A percentile compares a stretch with the other conserved stretches of the same genome.
Conservation (phyloP, 169 alveolate genomes). For the Sarcocystis neurona region DNA sequence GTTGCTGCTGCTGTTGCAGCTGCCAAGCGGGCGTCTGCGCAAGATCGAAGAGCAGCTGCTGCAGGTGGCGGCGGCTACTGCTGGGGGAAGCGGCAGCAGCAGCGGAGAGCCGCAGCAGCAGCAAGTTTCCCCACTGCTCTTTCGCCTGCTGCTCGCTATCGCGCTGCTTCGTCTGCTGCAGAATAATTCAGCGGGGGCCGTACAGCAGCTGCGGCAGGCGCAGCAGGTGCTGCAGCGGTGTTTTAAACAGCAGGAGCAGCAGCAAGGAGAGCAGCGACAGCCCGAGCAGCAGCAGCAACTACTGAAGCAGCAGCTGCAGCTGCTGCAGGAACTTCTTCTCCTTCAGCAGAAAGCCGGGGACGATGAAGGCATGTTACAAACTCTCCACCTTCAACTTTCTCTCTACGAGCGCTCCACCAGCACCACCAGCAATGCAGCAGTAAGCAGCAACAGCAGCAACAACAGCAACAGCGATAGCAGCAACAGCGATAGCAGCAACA, state of each 20-base stretch:
- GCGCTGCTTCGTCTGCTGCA: constrained; percentile 21
- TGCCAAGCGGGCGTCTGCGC: not conserved
- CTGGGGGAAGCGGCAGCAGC: not conserved
- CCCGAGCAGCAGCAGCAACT: not conserved
- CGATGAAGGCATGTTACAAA: not conserved
- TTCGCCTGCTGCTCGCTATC: not conserved
- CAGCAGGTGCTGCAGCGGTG: not conserved
- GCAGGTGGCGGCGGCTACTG: not conserved
- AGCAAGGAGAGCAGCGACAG: not conserved
- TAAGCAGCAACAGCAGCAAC: constrained; percentile 32
- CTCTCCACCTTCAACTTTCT: not conserved
- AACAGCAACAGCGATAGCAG: not conserved
- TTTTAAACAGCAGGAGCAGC: not conserved
- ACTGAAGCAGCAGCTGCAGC: constrained; percentile 23
- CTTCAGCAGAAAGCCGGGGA: constrained; percentile 28
- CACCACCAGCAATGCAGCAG: constrained; percentile 32
- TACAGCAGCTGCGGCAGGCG: not conserved
- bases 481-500: constrained; percentile 13
- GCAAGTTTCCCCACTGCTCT: not conserved
- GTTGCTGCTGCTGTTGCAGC: constrained; percentile 14
- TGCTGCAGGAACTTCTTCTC: not conserved
- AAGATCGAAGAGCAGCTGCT: constrained; percentile 30
- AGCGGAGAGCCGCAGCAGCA: not conserved
- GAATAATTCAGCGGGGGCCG: not conserved
- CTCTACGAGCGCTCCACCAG: too few relatives aligned